Base-by-base conservation (phyloP, 2,329 filamentous ascomycete genomes). In the Curvularia lunata region DNA sequence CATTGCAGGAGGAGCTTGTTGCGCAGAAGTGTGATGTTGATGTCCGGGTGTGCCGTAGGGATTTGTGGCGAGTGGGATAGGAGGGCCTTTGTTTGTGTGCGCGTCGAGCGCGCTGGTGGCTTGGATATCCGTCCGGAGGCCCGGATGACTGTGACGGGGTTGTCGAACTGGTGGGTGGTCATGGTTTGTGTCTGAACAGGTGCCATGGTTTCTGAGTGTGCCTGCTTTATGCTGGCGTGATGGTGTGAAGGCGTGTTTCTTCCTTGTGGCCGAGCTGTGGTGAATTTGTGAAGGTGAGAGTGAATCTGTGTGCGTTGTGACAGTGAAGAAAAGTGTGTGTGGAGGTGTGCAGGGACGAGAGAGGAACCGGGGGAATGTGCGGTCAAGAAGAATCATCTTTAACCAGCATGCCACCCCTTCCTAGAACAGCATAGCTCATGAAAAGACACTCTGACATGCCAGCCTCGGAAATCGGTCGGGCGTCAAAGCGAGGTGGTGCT, bases 131-230 rank as follows among this genome's bases (percentile, higher is more conserved):
- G 63, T 40, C 61, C 61, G 4, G 65, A 64, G n/a, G 58, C 52
- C 45, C 60, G 54, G 27, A 69, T 57, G 41, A 68, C 62, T 52
- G 61, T 64, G 51, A 62, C 51, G 32, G 64, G 64, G 56, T 58
- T 70, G 58, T 54, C 52, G 56, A 67, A 61, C 28, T 64, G 62
- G 55, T 61, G 62, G 48, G 62, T 58, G 42, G 61, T 59, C 45
- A 68, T 67, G n/a, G 65, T 69, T 51, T 69, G 67, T n/a, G 65
- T 69, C 52, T 68, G 65, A 27, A 67, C 62, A n/a, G 65, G 65
- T 28, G 65, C 65, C 67, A 69, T 69, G 56, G 45, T 53, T 16
- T 45, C 30, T 5, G 43, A 9, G 19, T 43, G 12, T 37, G 50
- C 47, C 23, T 49, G 48, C 21, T n/a, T n/a, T 28, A 4, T 48